Conservation (phyloP, 1,139 yeast genomes). For the Magnusiomyces ingens region DNA sequence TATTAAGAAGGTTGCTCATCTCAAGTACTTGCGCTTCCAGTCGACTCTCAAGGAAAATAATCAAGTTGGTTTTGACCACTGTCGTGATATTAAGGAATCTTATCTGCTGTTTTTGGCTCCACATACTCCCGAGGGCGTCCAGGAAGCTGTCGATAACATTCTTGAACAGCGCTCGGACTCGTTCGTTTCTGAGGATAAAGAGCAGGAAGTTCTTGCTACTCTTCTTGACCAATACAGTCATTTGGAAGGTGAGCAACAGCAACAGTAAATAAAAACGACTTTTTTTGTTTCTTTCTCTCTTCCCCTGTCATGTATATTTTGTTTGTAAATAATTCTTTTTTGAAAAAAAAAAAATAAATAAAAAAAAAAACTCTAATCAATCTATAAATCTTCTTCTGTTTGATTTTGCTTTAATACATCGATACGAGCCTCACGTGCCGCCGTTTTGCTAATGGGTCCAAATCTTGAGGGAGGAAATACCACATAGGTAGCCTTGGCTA, state of each 20-base stretch:
- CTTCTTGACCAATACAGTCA: neutral
- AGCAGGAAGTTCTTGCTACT: neutral
- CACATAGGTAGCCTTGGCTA: constrained; percentile 62
- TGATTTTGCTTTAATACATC: constrained; percentile 9
- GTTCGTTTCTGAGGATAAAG: constrained; percentile 7
- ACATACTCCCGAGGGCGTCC: constrained; percentile 40
- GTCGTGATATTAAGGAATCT: constrained; percentile 46
- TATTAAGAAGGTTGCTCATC: constrained; percentile 54
- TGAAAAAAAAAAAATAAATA: neutral
- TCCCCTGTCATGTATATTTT: neutral
- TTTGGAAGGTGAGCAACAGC: neutral
- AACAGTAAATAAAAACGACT: neutral
- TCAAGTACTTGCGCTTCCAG: constrained; percentile 50
- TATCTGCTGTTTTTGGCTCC: constrained; percentile 44
- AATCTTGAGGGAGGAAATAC: constrained; percentile 62
- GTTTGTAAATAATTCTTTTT: neutral
- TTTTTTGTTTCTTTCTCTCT: too few relatives aligned
- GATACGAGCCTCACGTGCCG: constrained; percentile 30
- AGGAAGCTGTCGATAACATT: constrained; percentile 51
- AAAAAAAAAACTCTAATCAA: neutral
- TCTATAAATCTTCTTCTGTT: constrained; percentile 2
- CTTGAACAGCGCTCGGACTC: constrained; percentile 28
- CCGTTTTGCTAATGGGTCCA: constrained; percentile 26
- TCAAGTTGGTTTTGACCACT: constrained; percentile 24
- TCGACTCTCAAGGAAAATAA: constrained; percentile 19